Evolutionary conservation across 78 protist species (phyloP), one percentile per base, ranked within the genome.

Genomic region (Capsaspora owczarzaki): DNA sequence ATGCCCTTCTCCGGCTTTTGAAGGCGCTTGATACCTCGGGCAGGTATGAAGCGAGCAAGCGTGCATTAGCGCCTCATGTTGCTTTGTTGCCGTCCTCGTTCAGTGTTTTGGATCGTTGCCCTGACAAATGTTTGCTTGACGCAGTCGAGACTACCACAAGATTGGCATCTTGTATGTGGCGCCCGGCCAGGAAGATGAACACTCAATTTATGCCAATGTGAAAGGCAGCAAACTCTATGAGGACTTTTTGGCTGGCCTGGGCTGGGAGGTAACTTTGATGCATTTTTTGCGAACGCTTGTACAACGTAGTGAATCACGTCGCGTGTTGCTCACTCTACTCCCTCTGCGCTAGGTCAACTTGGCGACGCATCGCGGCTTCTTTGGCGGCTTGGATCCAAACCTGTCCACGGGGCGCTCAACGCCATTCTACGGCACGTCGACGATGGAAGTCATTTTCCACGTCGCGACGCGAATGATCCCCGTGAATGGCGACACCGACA

Each of bases 151-250:
- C 31, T 74, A 77, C 66, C 82, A 83, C 80, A 95, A 95, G 84
- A 84, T 95, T 47, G 96, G 97, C 35, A 46, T 93, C 20, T 83
- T 95, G 82, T 95, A 92, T 25, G 95, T 89, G 38, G 88, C 80
- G 35, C 85, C 80, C n/a, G 95, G 94, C 25, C 98, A 95, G 61
- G 95, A 83, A 61, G 90, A 86, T 5, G 96, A 93, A 75, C 40
- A 74, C 19, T 80, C 87, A 25, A 89, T 95, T 5, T 78, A 94
- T 38, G 72, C 78, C 35, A 95, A 80, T 41, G 66, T 29, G 38
- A 35, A 44, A 2, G 85, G 90, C 14, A 56, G 85, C 27, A 37
- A 33, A 29, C 51, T 71, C 20, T 95, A 85, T 71, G 77, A 86
- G 38, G 87, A 92, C 46, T 95, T 95, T 76, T 72, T 87, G 12